These are phyloP conservation scores for Mycena crocata DNA, from an alignment of 768 basidiomycete species.

Conservation along the genomic window DNA sequence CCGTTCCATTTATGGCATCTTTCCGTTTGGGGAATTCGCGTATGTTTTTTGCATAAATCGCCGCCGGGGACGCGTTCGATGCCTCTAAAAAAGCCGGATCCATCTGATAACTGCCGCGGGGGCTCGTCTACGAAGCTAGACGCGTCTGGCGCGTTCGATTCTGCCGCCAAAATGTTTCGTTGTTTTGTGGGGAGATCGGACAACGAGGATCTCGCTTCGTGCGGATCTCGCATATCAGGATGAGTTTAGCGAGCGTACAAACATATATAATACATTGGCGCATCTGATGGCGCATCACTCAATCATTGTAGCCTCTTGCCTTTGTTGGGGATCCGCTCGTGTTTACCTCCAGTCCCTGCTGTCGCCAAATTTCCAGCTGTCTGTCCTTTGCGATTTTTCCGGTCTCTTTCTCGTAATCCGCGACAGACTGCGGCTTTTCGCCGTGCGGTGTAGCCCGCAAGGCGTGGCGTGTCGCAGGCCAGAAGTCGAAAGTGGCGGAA, in stretches of 20 bases:
- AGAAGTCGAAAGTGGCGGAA: slow-evolving; percentile 86
- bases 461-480: slow-evolving; percentile 81
- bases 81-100: background rate
- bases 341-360: slow-evolving; percentile 66
- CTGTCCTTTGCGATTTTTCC: slow-evolving; percentile 81
- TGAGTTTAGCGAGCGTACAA: background rate
- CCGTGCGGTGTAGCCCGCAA: slow-evolving; percentile 86
- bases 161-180: background rate
- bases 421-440: slow-evolving; percentile 81
- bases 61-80: background rate
- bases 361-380: slow-evolving; percentile 77
- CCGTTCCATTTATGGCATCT: background rate
- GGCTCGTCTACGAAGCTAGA: background rate
- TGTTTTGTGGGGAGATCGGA: background rate
- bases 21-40: slow-evolving; percentile 1
- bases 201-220: too few relatives aligned
- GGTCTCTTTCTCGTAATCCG: slow-evolving; percentile 70
- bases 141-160: background rate
- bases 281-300: slow-evolving; percentile 32
- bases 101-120: background rate
- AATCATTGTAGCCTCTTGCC: slow-evolving; percentile 73
- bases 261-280: background rate
- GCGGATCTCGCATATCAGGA: background rate
- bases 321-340: slow-evolving; percentile 45
- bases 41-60: background rate